Base-by-base conservation (phyloP, 768 basidiomycete genomes). In the Trametes punicea region DNA sequence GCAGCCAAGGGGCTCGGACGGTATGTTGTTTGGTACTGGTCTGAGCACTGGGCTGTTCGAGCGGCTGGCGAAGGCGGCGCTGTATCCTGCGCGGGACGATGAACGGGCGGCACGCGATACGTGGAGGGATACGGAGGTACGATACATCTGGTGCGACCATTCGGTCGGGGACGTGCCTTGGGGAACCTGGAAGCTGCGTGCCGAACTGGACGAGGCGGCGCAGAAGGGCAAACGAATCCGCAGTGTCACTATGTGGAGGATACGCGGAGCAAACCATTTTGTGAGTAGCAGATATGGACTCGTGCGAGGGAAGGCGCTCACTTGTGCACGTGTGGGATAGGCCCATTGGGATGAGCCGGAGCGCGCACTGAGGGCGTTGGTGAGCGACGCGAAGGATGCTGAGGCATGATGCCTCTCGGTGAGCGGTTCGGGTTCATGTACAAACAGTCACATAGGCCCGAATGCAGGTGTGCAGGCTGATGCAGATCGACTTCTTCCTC, bases 111-210 rank as follows among this genome's bases (percentile, higher is more conserved):
- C 18, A 26, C 11, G 21, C 18, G 46, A 47, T 5, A 27, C 25
- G 13, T 52, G 51, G 51, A 27, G 15, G 29, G 23, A 18, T n/a
- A n/a, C 27, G 3, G 39, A 52, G 13, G 11, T 40, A 27, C n/a
- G 51, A 42, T 27, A 30, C 31, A 31, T 52, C 9, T 42, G 27
- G 27, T 52, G 51, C 40, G 39, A 40, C 29, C 38, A 20, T 11
- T 38, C 38, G 40, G 51, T 44, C 0, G 42, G 46, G 45, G 56
- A 57, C 39, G 48, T 57, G 41, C 56, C 60, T n/a, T 61, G 55
- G 55, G 56, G 51, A 5, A 50, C 42, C 7, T 57, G 56, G 60
- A 41, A 51, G 18, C 25, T 62, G 20, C 56, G 26, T 4, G 46
- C 20, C 15, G 60, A 62, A 44, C 13, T 62, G 5, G 51, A 50